Base-by-base conservation (phyloP, 1,284 basidiomycete genomes). In the Cutaneotrichosporon mucoides region DNA sequence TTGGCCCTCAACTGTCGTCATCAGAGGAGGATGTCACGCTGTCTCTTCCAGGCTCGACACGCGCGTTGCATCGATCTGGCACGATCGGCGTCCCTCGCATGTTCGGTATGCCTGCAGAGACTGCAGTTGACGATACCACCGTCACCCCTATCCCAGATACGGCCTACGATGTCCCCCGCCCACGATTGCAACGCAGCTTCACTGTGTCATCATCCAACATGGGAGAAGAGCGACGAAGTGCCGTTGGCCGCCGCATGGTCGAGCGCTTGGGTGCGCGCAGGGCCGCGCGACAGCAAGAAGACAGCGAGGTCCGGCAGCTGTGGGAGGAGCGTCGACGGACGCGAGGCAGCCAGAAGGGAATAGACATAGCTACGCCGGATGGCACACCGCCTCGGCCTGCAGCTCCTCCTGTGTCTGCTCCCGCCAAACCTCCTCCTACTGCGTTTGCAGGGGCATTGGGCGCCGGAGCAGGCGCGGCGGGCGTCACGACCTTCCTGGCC, bases 171-270 rank as follows among this genome's bases (percentile, higher is more conserved):
- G 61, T 68, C 41, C 57, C 70, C 1, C 59, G 73, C n/a, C 76
- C 76, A 3, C 62, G 75, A 5, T 61, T 78, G 12, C 72, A 76
- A 38, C 65, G 76, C 13, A 77, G 75, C 57, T 76, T 75, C 45
- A 78, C 76, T 0, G 72, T 78, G 2, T 74, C 72, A 7, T 69
- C 70, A 6, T 69, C 73, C 13, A 75, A 76, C 57, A 74, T 75
- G 73, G 75, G 75, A 9, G 73, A 75, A 44, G 77, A 79, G 55
- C 63, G 77, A n/a, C 63, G 78, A 41, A 77, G 76, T 59, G 78
- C 74, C 0, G 76, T 78, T 1, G 78, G 78, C 3, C 62, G 78
- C 38, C 64, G 75, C 36, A 79, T 79, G 78, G 75, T 79, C 33
- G 69, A 69, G 48, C 58, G 76, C 8, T 61, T 79, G 43, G 76